These are phyloP conservation scores for Paecilomyces niveus DNA, from an alignment of 2,329 filamentous ascomycete species.

Conservation along the genomic window DNA sequence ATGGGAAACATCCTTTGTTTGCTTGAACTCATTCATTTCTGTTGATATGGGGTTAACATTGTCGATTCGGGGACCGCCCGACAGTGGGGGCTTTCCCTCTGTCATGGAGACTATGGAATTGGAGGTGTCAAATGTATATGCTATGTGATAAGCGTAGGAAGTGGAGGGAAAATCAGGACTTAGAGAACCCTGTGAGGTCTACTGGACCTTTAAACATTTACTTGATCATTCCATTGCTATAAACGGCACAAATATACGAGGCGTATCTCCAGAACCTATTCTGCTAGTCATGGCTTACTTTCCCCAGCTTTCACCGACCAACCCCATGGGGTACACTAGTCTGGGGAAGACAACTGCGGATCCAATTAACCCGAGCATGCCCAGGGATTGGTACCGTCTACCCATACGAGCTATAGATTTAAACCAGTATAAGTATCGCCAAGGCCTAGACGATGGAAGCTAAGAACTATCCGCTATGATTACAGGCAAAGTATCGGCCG, in stretches of 20 bases:
- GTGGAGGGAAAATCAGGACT: neutral
- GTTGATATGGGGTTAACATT: neutral
- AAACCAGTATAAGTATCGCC: neutral
- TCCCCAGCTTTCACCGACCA: neutral
- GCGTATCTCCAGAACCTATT: neutral
- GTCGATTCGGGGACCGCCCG: neutral
- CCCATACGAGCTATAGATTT: neutral
- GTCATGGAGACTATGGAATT: neutral
- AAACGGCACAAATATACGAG: neutral
- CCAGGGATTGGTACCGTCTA: neutral
- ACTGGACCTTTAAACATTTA: neutral
- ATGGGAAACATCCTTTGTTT: constrained; percentile 31
- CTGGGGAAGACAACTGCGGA: neutral
- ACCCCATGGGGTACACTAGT: neutral
- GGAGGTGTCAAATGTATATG: neutral
- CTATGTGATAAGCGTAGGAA: neutral
- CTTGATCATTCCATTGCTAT: neutral
- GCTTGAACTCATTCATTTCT: constrained; percentile 3
- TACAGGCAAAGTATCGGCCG: neutral
- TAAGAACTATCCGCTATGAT: neutral
- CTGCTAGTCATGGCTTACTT: neutral
- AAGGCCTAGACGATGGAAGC: neutral
- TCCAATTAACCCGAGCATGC: neutral
- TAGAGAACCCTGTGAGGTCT: neutral
- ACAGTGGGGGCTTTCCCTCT: neutral